phyloP scores from a whole-genome alignment of 176 grass and related monocot species.

The Dendrocalamus sinicus region DNA sequence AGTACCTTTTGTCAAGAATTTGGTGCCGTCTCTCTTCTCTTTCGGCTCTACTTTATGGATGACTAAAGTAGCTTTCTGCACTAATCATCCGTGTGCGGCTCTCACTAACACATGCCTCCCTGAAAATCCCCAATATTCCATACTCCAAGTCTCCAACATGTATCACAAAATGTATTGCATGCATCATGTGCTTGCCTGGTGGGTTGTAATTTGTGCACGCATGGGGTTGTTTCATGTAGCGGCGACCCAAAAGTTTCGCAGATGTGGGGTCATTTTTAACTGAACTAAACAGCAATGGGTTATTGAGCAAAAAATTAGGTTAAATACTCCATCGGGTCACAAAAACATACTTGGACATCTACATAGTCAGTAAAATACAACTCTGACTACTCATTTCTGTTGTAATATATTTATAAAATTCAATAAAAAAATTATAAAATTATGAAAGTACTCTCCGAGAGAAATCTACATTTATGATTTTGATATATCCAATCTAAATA shows the following conservation, averaged over 20 bases:
- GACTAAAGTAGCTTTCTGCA: slow-evolving; percentile 46
- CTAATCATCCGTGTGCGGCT: slow-evolving; percentile 12
- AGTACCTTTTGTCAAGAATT: slow-evolving; percentile 5
- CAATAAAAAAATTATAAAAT: no score
- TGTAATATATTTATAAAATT: no score
- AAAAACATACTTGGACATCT: no score
- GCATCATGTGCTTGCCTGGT: background rate
- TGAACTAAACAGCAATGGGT: background rate
- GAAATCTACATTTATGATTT: no score
- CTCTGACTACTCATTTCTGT: no score
- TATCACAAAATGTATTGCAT: background rate
- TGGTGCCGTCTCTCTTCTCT: slow-evolving; percentile 11
- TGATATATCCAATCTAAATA: no score
- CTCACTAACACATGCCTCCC: background rate
- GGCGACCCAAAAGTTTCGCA: background rate
- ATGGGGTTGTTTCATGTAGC: background rate
- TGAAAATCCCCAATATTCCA: background rate
- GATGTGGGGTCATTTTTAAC: background rate
- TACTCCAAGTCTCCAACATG: background rate
- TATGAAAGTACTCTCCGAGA: no score
- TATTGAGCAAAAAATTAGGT: background rate
- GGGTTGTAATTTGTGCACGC: background rate
- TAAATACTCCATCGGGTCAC: no score
- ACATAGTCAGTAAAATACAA: no score
- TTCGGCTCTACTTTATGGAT: slow-evolving; percentile 38